Evolutionary conservation across 1,284 basidiomycete genomes (phyloP).

Genomic region (Phlebopus sp.): DNA sequence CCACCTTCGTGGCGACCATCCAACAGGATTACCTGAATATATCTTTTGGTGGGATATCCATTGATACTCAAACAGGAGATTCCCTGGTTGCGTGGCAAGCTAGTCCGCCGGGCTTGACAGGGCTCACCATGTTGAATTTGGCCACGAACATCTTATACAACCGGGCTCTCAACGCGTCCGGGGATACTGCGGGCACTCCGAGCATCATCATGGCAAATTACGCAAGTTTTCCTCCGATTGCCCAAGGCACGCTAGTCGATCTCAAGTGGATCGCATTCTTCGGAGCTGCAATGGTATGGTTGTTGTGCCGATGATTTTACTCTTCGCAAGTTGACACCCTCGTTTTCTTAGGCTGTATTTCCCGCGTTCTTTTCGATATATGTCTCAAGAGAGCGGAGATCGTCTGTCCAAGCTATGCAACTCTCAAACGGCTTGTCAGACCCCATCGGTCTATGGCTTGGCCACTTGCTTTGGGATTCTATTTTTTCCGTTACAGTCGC

Average conservation of each 20-base stretch:
- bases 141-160: conserved; percentile 66
- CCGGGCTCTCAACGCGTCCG: conserved; percentile 49
- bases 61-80: conserved; percentile 44
- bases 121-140: conserved; percentile 62
- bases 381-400: conserved; percentile 64
- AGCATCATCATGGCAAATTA: conserved; percentile 56
- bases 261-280: conserved; percentile 71
- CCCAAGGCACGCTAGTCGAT: conserved; percentile 53
- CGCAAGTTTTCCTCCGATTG: conserved; percentile 51
- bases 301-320: background rate
- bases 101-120: conserved; percentile 48
- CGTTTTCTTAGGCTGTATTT: conserved; percentile 53
- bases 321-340: conserved; percentile 2
- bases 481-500: conserved; percentile 57
- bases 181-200: conserved; percentile 33
- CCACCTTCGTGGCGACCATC: conserved; percentile 54
- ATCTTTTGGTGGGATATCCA: conserved; percentile 59
- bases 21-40: conserved; percentile 47
- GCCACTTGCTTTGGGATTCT: conserved; percentile 74
- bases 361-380: conserved; percentile 81
- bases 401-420: conserved; percentile 75
- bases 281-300: conserved; percentile 61
- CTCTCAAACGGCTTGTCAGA: conserved; percentile 74
- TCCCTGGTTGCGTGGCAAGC: conserved; percentile 66
- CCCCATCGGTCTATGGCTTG: conserved; percentile 74